Evolutionary conservation across 345 rosid species (phyloP), one percentile per base, ranked within the genome.

Genomic region (Populus nigra): DNA sequence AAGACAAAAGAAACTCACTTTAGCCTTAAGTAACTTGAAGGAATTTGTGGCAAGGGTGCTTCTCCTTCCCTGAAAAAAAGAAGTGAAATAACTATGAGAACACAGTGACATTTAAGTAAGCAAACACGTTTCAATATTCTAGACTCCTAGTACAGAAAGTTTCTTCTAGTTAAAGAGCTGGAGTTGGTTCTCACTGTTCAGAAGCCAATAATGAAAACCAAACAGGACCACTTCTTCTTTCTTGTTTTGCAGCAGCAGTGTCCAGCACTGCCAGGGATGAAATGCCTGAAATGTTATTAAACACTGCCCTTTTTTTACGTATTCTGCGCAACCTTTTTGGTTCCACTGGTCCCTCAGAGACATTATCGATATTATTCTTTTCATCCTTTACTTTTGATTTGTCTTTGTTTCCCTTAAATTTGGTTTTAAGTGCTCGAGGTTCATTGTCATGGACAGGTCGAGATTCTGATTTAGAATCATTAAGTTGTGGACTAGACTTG

Each of bases 201-300:
- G 78, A 77, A 74, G 84, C 81, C 41, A 82, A 72, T n/a, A 82
- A 62, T 36, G 84, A 82, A 71, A 82, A 82, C 84, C 78, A 82
- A 55, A 82, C 69, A 47, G 84, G 79, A 57, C 75, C 59, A 65
- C 15, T 36, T 74, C 78, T 74, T 49, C 78, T 77, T 27, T 82
- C 78, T 70, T 73, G 78, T 47, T 74, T 82, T 41, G 75, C 67
- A 69, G 50, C 53, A 57, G 77, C 69, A 49, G 72, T 31, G 75
- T 77, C 67, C 31, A 77, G 45, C 55, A 69, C 68, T 0, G 71
- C 55, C 65, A 73, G 80, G 29, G 84, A 70, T 63, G 83, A 67
- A 20, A 81, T 63, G 33, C 67, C 49, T 5, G 80, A 59, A 72
- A 68, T 61, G 68, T 27, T 59, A 47, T 68, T 17, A 33, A 35